A percentile compares a stretch with the other conserved stretches of the same genome.
phyloP scores from a whole-genome alignment of 2,329 filamentous ascomycete species.

The Cadophora sp. region DNA sequence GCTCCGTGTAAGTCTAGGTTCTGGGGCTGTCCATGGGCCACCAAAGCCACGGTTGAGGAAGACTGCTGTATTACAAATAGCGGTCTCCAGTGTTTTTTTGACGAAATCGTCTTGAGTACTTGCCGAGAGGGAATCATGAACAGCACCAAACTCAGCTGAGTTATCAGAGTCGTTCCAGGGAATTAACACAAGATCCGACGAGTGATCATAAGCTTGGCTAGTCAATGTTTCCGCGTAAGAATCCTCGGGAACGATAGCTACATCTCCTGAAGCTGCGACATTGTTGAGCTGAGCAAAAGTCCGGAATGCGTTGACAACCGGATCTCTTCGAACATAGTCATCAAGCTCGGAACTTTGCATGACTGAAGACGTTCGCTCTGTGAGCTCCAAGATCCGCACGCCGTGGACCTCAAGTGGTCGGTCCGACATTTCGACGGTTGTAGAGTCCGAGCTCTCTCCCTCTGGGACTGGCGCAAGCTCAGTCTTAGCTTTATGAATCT shows the following conservation, averaged over 20 bases:
- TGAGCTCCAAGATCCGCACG: conserved; percentile 84
- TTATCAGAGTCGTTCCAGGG: conserved; percentile 88
- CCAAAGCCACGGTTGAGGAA: conserved; percentile 78
- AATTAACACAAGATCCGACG: conserved; percentile 77
- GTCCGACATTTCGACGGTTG: conserved; percentile 32
- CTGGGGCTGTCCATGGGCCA: conserved; percentile 51
- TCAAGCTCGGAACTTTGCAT: conserved; percentile 90
- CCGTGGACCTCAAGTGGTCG: conserved; percentile 61
- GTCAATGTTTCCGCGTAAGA: conserved; percentile 81
- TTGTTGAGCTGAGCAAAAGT: conserved; percentile 87
- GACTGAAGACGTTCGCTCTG: conserved; percentile 91
- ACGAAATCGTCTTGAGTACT: conserved; percentile 77
- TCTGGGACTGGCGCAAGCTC: conserved; percentile 41
- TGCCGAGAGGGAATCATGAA: conserved; percentile 63
- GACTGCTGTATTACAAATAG: conserved; percentile 74
- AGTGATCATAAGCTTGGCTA: conserved; percentile 71
- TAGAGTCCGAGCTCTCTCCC: conserved; percentile 36
- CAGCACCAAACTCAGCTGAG: conserved; percentile 65
- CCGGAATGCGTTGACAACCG: conserved; percentile 89
- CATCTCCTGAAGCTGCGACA: conserved; percentile 80
- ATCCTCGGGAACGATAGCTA: conserved; percentile 78
- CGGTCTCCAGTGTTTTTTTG: conserved; percentile 66
- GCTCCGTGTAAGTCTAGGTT: conserved; percentile 50
- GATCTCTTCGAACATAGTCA: conserved; percentile 75
- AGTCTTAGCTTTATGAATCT: conserved; percentile 46